phyloP scores from a whole-genome alignment of 257 asterid genomes.

The Petunia axillaris region DNA sequence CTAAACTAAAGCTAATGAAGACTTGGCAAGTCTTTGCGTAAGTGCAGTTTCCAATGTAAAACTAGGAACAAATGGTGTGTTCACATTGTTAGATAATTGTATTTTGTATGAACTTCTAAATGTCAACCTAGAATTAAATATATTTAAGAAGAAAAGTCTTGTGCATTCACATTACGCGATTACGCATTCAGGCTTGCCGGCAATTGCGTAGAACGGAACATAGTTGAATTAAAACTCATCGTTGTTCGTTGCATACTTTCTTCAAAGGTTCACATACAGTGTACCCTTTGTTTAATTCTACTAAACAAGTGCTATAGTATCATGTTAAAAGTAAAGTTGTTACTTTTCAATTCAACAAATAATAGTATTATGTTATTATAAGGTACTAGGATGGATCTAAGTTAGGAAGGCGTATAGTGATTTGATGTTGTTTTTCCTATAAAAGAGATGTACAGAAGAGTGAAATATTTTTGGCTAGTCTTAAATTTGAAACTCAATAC shows the following conservation, averaged over 20 bases:
- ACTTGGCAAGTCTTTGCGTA: neutral
- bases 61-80: neutral
- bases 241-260: neutral
- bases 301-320: neutral
- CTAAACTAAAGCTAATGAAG: neutral
- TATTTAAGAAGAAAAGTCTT: no score
- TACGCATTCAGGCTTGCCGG: neutral
- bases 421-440: no score
- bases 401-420: no score
- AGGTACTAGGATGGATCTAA: no score
- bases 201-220: neutral
- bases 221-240: neutral
- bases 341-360: no score
- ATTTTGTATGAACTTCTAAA: neutral
- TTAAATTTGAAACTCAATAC: no score
- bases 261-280: neutral
- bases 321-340: no score
- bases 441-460: no score
- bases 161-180: neutral
- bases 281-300: neutral
- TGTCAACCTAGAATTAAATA: no score
- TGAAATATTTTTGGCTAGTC: no score
- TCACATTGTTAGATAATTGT: neutral
- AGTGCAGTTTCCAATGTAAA: conserved; percentile 8
- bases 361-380: no score